Evolutionary conservation across 1,284 basidiomycete species (phyloP), one percentile per base, ranked within the genome.

Genomic region (Puccinia brachypodii): DNA sequence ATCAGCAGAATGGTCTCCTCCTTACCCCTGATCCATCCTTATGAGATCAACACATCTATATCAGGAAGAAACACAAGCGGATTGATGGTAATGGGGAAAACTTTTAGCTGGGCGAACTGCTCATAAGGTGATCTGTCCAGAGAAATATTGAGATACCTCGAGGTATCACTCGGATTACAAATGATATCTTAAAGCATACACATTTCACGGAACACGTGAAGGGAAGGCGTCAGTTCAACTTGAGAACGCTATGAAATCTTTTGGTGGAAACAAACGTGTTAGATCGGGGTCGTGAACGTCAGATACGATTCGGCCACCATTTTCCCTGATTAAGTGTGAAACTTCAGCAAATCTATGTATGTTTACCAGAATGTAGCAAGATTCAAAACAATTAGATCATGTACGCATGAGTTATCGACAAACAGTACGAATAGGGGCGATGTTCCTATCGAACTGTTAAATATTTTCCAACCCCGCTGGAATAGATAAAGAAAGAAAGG

Each of bases 221-320:
- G 25, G 16, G 4, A 60, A 60, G 33, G 13, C 33, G 58, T 62
- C n/a, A 60, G 16, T 75, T 62, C 38, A 16, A 60, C 11, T 22
- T 7, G 28, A 75, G 53, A 28, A 36, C 14, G 16, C 28, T 36
- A 44, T 28, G 33, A 28, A 25, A 66, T 19, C 31, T 14, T 9
- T 14, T 36, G n/a, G 8, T 1, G 33, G 14, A 4, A 66, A 66
- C 76, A 47, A 28, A 78, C 76, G 76, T 78, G 76, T 78, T 60
- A 68, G 11, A 33, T 56, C 64, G 7, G 64, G 76, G 60, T 78
- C 25, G 28, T 25, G 16, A 0, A 69, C n/a, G 31, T 69, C 47
- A 0, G 64, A 69, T 14, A 69, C 64, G 47, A 78, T 58, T 50
- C 16, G 33, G 8, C 76, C 76, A 9, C 76, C 76, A 47, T 78